Conservation (phyloP, 169 alveolate genomes). For the Plasmodium ovale region DNA sequence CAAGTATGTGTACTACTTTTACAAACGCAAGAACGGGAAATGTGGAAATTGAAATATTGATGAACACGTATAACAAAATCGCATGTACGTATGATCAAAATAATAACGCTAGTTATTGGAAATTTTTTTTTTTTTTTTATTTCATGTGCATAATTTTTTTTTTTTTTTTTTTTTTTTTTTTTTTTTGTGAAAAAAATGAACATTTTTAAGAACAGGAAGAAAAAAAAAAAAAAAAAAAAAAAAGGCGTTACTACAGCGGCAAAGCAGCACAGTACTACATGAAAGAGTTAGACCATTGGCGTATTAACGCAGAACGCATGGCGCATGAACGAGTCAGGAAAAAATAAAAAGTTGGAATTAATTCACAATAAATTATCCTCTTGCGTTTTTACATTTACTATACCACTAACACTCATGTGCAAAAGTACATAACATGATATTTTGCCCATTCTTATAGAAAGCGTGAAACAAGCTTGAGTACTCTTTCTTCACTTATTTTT, state of each 20-base stretch:
- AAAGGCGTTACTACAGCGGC: too few species aligned
- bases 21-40: slow-evolving; percentile 12
- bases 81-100: slow-evolving; percentile 57
- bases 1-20: not conserved
- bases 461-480: not conserved
- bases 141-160: slow-evolving; percentile 6
- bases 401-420: too few species aligned
- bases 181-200: slow-evolving; percentile 3
- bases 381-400: not conserved
- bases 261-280: too few species aligned
- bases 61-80: slow-evolving; percentile 27
- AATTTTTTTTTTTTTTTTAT: slow-evolving; percentile 3
- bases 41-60: slow-evolving; percentile 15
- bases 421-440: too few species aligned
- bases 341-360: not conserved
- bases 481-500: not conserved
- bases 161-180: slow-evolving; percentile 15
- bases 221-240: slow-evolving; percentile 8
- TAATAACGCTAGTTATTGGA: slow-evolving; percentile 42
- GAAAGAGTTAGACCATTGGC: too few species aligned
- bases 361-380: not conserved
- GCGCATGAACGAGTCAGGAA: not conserved
- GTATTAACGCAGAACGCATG: too few species aligned
- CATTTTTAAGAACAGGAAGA: not conserved
- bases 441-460: not conserved